These are phyloP conservation scores for Vanilla planifolia DNA, from an alignment of 106 monocot genomes.

Conservation along the genomic window DNA sequence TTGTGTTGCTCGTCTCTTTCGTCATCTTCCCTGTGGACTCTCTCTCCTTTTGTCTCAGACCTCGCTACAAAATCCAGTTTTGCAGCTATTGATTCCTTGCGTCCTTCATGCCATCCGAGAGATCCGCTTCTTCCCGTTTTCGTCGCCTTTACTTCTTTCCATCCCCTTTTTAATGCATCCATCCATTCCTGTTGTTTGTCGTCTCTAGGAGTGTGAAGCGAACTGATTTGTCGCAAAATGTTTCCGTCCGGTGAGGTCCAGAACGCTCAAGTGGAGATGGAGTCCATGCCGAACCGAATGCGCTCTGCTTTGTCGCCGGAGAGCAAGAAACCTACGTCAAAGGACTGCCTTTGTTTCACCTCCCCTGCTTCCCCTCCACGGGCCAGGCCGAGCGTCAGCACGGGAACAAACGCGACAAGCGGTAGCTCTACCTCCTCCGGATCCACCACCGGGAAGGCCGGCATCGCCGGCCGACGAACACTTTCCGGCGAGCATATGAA, in stretches of 20 bases:
- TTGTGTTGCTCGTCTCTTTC: no score
- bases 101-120: not conserved
- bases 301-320: not conserved
- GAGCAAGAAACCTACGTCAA: not conserved
- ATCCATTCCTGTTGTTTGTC: not conserved
- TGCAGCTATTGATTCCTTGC: not conserved
- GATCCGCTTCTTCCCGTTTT: not conserved
- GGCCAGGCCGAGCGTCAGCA: not conserved
- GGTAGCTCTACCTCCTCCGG: slow-evolving; percentile 5
- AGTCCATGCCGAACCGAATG: not conserved
- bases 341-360: not conserved
- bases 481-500: slow-evolving; percentile 16
- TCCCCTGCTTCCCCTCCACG: not conserved
- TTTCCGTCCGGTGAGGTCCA: not conserved
- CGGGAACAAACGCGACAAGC: no score
- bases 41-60: not conserved
- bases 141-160: not conserved
- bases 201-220: not conserved
- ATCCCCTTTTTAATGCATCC: not conserved
- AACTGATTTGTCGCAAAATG: slow-evolving; percentile 1
- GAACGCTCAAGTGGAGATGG: not conserved
- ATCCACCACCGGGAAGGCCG: not conserved
- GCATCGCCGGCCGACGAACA: slow-evolving; percentile 1
- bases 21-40: no score
- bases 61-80: not conserved